Conservation (phyloP, 805 yeast species). For the Kazachstania africana region DNA sequence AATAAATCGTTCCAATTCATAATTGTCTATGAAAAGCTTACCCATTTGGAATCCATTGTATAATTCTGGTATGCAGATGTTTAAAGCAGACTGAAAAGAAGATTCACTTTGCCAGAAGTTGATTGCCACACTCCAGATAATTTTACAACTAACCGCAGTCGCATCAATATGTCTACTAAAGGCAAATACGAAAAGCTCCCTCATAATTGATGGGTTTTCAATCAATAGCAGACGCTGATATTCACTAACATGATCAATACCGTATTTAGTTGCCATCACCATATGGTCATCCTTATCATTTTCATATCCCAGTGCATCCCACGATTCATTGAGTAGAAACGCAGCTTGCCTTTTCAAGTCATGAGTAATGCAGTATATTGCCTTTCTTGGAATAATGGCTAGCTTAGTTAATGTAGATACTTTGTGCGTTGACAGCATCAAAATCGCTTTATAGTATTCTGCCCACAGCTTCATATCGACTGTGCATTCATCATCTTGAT, state of each 20-base stretch:
- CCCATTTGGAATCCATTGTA: slow-evolving; percentile 19
- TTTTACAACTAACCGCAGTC: slow-evolving; percentile 48
- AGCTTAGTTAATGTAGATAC: slow-evolving; percentile 61
- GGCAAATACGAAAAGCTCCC: slow-evolving; percentile 54
- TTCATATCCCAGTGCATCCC: slow-evolving; percentile 59
- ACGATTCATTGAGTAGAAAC: slow-evolving; percentile 41
- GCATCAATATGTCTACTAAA: slow-evolving; percentile 55
- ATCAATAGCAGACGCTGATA: slow-evolving; percentile 55
- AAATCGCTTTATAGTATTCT: slow-evolving; percentile 43
- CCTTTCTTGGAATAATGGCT: slow-evolving; percentile 61
- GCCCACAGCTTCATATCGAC: slow-evolving; percentile 48
- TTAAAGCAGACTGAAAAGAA: slow-evolving; percentile 10
- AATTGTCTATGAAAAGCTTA: slow-evolving; percentile 13
- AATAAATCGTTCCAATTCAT: slow-evolving; percentile 13
- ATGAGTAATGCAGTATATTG: slow-evolving; percentile 51
- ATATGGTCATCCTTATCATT: too few relatives aligned
- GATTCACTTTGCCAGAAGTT: slow-evolving; percentile 11
- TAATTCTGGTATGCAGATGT: slow-evolving; percentile 16
- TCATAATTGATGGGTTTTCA: slow-evolving; percentile 47
- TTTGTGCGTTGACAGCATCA: slow-evolving; percentile 51
- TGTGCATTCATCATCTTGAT: not conserved
- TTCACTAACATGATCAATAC: slow-evolving; percentile 52
- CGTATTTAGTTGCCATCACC: slow-evolving; percentile 37
- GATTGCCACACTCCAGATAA: slow-evolving; percentile 54
- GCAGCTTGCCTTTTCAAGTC: slow-evolving; percentile 53